Evolutionary conservation across 1,139 yeast genomes (phyloP), one percentile per base, ranked within the genome.

Genomic region (Scheffersomyces insectosa): DNA sequence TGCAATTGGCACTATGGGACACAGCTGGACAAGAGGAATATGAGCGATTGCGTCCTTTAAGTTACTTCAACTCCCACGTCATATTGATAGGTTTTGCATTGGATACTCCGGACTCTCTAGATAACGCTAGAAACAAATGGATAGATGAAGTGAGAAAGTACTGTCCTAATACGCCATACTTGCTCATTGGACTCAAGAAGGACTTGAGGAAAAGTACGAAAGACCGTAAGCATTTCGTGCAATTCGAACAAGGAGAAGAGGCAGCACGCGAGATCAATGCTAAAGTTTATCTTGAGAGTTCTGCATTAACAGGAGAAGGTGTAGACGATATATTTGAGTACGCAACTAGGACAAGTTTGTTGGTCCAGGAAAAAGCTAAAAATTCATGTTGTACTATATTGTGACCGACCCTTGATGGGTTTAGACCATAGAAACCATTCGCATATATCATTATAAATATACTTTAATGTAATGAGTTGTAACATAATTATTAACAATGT

Each of bases 21-120:
- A 91, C 97, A 4, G 97, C 97, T 2, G 97, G 97, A 4, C 97
- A 90, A 66, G 97, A 90, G 70, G 97, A 85, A 60, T 85, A 85
- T 59, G 91, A 85, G 55, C 62, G 93, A 49, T 68, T 85, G 46
- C 76, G 98, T 55, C 91, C 97, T 5, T 73, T 93, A 56, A 90
- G 93, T 52, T 86, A 86, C 55, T 78, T 86, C n/a, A 82, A 85
- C 52, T 86, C 90, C 7, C 84, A 85, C 60, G 82, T 85, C 42
- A 80, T 86, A 43, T 63, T 86, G 44, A 82, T 86, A 41, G 91
- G 88, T 1, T 85, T 83, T 66, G 83, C 91, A 2, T 63, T 86
- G 8, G 83, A 85, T 57, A 80, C 79, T 14, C 85, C 85, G 2
- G 90, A 85, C 48, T 84, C 91, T 0, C 64, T 85, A 37, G 80